phyloP scores from a whole-genome alignment of 768 basidiomycete genomes.

The Astraeus odoratus region DNA sequence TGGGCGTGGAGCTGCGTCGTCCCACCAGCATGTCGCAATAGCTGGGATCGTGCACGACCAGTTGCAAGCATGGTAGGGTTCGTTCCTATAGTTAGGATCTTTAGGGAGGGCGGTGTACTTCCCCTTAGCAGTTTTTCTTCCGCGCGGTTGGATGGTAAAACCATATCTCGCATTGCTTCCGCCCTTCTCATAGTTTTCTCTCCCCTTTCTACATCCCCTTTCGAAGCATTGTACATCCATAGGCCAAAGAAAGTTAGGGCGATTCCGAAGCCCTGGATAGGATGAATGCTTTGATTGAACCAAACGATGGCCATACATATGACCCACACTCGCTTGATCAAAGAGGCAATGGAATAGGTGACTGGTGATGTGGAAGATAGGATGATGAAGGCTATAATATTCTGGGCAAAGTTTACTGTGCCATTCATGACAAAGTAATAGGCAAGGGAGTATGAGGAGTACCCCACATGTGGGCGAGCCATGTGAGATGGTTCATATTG shows the following conservation, averaged over 20 bases:
- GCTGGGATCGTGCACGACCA: constrained; percentile 17
- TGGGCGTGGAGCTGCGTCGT: constrained; percentile 1
- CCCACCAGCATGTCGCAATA: constrained; percentile 3
- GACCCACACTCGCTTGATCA: constrained; percentile 96
- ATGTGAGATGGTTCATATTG: constrained; percentile 34
- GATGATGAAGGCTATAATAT: constrained; percentile 95
- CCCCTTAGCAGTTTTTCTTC: constrained; percentile 49
- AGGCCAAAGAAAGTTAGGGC: constrained; percentile 82
- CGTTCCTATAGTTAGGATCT: neutral
- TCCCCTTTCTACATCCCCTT: constrained; percentile 85
- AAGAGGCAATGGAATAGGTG: constrained; percentile 96
- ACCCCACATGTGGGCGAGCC: constrained; percentile 39
- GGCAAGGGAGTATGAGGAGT: constrained; percentile 53
- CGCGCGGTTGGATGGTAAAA: constrained; percentile 60
- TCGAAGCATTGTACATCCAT: constrained; percentile 95
- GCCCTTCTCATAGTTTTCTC: constrained; percentile 82
- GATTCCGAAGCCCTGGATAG: constrained; percentile 86
- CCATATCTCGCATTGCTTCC: constrained; percentile 61
- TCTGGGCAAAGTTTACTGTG: constrained; percentile 93
- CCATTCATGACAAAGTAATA: constrained; percentile 93
- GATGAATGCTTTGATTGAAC: constrained; percentile 86
- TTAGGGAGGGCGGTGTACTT: constrained; percentile 24
- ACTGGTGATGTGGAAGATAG: constrained; percentile 95
- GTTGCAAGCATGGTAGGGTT: constrained; percentile 16
- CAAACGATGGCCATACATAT: constrained; percentile 97